Evolutionary conservation across 768 basidiomycete genomes (phyloP), one percentile per base, ranked within the genome.

Genomic region (Amanita rubescens): DNA sequence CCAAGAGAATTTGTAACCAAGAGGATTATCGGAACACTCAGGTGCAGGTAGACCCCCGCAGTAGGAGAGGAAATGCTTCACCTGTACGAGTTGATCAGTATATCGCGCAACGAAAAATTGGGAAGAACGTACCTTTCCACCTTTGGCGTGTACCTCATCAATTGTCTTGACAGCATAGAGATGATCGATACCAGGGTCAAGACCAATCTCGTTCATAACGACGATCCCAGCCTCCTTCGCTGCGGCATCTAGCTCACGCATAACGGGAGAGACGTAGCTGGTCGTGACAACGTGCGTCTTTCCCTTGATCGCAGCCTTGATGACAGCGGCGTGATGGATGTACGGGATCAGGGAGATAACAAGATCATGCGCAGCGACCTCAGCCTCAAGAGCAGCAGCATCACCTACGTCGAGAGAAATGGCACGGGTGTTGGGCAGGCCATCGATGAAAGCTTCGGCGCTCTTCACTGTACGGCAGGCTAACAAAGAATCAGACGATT

Each of bases 1-100:
- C 96, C 96, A 98, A 34, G 93, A 96, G 75, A 99, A 97, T 69
- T 97, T 97, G 83, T 97, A 99, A 10, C 95, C 95, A 53, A 98
- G 85, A 2, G 96, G 94, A 74, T 98, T 99, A 63, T 85, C 84
- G 3, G 92, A 82, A 64, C 87, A 87, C 62, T 91, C 86, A 6
- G 93, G 90, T 0, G 94, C 91, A 45, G 94, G 94, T 45, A 97
- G 87, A 55, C 95, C 95, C 65, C 94, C 94, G 59, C 95, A 98
- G 79, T 92, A 96, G 0, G 90, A 94, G 52, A 87, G 71, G 80
- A 98, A 98, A 59, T 88, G 74, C 65, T 90, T 94, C 71, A 95
- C 76, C 89, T 91, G 39, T 17, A 57, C 5, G 46, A 5, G 25
- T 11, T 11, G 33, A 50, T 22, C 32, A 45, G 56, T 12, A 58